Base-by-base conservation (phyloP, 306 rosid genomes). In the Dryas drummondii region DNA sequence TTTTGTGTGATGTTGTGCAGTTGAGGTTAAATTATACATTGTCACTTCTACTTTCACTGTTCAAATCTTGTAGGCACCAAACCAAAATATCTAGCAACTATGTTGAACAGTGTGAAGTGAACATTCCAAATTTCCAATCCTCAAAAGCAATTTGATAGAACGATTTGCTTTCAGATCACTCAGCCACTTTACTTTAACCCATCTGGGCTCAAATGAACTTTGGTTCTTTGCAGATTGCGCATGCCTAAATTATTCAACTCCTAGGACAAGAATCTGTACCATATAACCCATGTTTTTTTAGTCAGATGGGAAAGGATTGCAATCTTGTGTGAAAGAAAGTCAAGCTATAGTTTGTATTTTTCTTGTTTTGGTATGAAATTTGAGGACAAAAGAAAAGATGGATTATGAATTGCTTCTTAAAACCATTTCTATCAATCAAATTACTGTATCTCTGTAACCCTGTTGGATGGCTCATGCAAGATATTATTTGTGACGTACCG, bases 81-180 rank as follows among this genome's bases (percentile, higher is more conserved):
- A 49, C 4, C n/a, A 37, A 56, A 40, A 42, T 59, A 44, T 53
- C 63, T 32, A 27, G 72, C 50, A 32, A 14, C 11, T 54, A 26
- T 46, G 67, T 53, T 4, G 49, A 72, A 42, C 46, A 16, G 6
- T 4, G 67, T 49, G 44, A 9, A 46, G 68, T 58, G 51, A 84
- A 84, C 81, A 76, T 86, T 87, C 80, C 22, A 22, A 22, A 22
- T 22, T 22, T 22, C 22, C 40, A 51, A 52, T 42, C 51, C 79
- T 64, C 37, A 65, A 81, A 81, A 77, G 79, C 70, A 4, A 74
- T 27, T 59, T 59, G 51, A 50, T 17, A 5, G 60, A 19, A 41
- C 1, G 49, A 46, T 68, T 58, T 78, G 62, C 47, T 75, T 74
- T 62, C 61, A 47, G 66, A 55, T 64, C 52, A 16, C 16, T 79